A percentile compares a stretch with the other conserved stretches of the same genome.
Conservation (phyloP, 306 rosid genomes). For the Ormosia emarginata region DNA sequence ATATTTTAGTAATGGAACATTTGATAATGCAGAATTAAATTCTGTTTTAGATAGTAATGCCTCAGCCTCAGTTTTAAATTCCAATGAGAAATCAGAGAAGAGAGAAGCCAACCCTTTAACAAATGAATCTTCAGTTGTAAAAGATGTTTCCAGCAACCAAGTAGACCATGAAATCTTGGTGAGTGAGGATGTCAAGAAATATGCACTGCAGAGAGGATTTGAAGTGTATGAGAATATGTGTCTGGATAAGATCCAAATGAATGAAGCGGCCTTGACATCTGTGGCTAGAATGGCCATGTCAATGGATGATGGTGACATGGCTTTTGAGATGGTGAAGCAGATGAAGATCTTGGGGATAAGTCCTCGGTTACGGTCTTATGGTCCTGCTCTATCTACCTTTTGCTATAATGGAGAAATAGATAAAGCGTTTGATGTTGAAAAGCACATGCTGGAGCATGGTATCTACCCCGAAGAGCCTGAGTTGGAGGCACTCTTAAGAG, state of each 20-base stretch:
- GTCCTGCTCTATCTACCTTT: conserved; percentile 72
- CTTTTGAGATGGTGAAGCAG: conserved; percentile 83
- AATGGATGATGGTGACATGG: conserved; percentile 79
- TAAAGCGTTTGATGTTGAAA: conserved; percentile 79
- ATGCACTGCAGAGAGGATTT: conserved; percentile 67
- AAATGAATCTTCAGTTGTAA: conserved; percentile 1
- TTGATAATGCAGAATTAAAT: conserved; percentile 8
- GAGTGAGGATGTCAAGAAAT: conserved; percentile 64
- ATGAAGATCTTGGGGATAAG: conserved; percentile 77
- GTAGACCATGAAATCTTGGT: conserved; percentile 43
- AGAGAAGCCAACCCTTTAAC: neutral
- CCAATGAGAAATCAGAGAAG: neutral
- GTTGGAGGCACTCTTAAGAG: conserved; percentile 67
- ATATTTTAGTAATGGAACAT: conserved; percentile 1
- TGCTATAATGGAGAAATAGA: conserved; percentile 65
- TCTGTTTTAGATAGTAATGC: neutral
- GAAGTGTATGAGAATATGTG: conserved; percentile 78
- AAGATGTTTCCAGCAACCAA: conserved; percentile 26
- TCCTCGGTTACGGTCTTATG: conserved; percentile 83
- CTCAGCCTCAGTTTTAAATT: neutral
- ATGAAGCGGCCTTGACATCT: conserved; percentile 92
- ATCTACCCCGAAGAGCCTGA: conserved; percentile 92
- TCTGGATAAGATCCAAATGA: conserved; percentile 52
- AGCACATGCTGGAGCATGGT: conserved; percentile 83
- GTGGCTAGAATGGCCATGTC: conserved; percentile 97